Percentiles rank a stretch among this genome's conserved stretches.
phyloP scores from a whole-genome alignment of 2,329 filamentous ascomycete genomes.

The Colletotrichum shisoi region DNA sequence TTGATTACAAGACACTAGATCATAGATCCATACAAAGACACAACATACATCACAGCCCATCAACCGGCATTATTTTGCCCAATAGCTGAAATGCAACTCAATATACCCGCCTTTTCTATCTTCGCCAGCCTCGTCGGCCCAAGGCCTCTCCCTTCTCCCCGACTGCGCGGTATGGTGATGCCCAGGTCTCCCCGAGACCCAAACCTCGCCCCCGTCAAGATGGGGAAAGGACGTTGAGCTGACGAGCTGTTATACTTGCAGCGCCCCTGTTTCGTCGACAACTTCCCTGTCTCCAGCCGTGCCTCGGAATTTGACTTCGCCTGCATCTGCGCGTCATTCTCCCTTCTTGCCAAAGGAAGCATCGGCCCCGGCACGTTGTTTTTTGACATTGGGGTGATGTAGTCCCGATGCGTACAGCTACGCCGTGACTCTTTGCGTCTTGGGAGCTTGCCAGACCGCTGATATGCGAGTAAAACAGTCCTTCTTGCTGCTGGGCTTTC shows the following conservation, averaged over 20 bases:
- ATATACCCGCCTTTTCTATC: constrained; percentile 38
- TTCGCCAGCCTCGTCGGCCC: constrained; percentile 41
- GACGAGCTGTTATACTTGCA: background rate
- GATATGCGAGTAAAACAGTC: constrained; percentile 18
- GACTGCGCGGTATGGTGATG: constrained; percentile 25
- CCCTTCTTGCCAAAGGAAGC: background rate
- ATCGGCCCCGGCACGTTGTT: no score
- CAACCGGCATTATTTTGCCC: background rate
- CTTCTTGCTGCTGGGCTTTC: no score
- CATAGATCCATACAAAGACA: background rate
- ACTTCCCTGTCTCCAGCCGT: constrained; percentile 33
- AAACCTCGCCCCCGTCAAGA: background rate
- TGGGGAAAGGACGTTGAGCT: background rate
- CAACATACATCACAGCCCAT: background rate
- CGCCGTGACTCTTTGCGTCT: constrained; percentile 26
- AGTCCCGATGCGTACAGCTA: constrained; percentile 30
- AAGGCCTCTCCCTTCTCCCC: constrained; percentile 33
- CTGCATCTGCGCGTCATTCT: constrained; percentile 37
- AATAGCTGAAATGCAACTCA: constrained; percentile 44
- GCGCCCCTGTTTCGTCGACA: constrained; percentile 36
- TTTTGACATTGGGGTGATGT: background rate
- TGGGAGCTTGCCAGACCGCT: constrained; percentile 16
- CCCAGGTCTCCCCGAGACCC: background rate
- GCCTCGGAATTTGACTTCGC: constrained; percentile 35
- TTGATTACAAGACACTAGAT: constrained; percentile 21